A percentile compares a stretch with the other conserved stretches of the same genome.
Evolutionary conservation across 2,329 filamentous ascomycete genomes (phyloP).

Genomic region (Verticillium alfalfae): DNA sequence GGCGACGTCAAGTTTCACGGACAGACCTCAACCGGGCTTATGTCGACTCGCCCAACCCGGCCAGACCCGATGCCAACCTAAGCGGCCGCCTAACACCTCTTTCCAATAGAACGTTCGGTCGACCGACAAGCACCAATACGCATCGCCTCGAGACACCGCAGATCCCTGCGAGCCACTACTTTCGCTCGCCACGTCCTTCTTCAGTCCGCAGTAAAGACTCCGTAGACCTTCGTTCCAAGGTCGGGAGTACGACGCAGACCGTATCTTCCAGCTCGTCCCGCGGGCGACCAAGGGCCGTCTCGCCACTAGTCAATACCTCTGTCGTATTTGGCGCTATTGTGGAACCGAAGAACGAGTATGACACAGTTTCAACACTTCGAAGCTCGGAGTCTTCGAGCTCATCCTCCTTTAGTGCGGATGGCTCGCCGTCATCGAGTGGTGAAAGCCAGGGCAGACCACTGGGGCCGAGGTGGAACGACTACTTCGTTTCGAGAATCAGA

Average conservation of each 20-base stretch:
- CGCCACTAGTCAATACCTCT: background rate
- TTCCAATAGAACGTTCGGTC: background rate
- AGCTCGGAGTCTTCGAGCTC: slow-evolving; percentile 1
- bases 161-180: slow-evolving; percentile 5
- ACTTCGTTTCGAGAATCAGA: slow-evolving; percentile 30
- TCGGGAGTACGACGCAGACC: background rate
- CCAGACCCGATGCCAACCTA: background rate
- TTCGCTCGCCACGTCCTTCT: slow-evolving; percentile 6
- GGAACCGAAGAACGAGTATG: slow-evolving; percentile 1
- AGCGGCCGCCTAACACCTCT: slow-evolving; percentile 1
- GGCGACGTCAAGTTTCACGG: slow-evolving; percentile 12
- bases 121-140: background rate
- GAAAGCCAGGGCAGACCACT: slow-evolving; percentile 5
- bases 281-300: background rate
- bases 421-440: background rate
- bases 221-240: background rate
- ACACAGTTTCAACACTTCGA: background rate
- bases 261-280: background rate
- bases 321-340: background rate
- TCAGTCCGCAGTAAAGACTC: slow-evolving; percentile 1
- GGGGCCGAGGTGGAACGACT: slow-evolving; percentile 22
- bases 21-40: slow-evolving; percentile 5
- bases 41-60: background rate
- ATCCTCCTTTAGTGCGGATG: background rate
- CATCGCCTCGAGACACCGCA: slow-evolving; percentile 1